Evolutionary conservation across 2,329 filamentous ascomycete genomes (phyloP).

Genomic region (Cryphonectria nitschkei): DNA sequence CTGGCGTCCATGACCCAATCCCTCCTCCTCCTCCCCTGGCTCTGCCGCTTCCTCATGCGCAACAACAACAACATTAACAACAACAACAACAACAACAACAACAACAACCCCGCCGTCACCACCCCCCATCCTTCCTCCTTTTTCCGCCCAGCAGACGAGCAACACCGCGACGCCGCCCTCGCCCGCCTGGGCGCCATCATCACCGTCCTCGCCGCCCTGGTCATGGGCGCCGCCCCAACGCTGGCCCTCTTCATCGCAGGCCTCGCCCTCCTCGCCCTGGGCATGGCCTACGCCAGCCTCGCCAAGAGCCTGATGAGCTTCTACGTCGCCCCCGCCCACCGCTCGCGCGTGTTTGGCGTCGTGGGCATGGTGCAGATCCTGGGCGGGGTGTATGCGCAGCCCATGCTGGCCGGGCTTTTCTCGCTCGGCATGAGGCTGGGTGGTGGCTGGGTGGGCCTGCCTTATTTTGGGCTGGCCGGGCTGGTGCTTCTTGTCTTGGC

Average conservation of each 20-base stretch:
- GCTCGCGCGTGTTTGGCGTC: conserved; percentile 39
- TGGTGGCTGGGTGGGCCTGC: conserved; percentile 14
- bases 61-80: too few species aligned
- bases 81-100: too few species aligned
- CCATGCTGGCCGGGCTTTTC: conserved; percentile 39
- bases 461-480: conserved; percentile 7
- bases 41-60: conserved; percentile 32
- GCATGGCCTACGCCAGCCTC: conserved; percentile 36
- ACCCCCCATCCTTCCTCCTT: conserved; percentile 5
- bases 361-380: conserved; percentile 38
- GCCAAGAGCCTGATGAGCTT: conserved; percentile 37
- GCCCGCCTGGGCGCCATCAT: conserved; percentile 36
- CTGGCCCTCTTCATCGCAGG: conserved; percentile 36
- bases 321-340: conserved; percentile 37
- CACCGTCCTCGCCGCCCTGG: conserved; percentile 32
- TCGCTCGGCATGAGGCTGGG: conserved; percentile 34
- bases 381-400: conserved; percentile 36
- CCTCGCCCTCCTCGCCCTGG: conserved; percentile 37
- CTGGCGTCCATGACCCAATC: conserved; percentile 35
- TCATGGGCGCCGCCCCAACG: conserved; percentile 35
- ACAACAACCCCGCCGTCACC: conserved; percentile 24
- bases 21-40: conserved; percentile 36
- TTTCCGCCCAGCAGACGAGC: conserved; percentile 30
- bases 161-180: conserved; percentile 36
- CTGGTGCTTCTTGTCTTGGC: neutral